Percentiles rank a stretch among this genome's conserved stretches.
phyloP scores from a whole-genome alignment of 768 basidiomycete species.

The Clitopilus passeckerianus region DNA sequence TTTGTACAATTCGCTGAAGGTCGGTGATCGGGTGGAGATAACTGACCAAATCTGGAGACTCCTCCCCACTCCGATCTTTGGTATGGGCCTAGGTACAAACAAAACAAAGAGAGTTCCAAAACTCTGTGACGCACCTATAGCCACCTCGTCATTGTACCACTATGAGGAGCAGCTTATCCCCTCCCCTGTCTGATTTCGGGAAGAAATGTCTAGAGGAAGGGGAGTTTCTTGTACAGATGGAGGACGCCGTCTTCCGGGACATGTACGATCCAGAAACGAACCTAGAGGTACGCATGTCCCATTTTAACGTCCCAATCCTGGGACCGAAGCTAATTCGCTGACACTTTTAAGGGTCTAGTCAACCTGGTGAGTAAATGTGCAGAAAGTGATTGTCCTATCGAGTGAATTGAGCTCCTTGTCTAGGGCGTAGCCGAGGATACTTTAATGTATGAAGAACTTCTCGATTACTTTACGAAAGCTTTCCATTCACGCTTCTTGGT shows the following conservation, averaged over 20 bases:
- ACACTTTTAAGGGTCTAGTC: background rate
- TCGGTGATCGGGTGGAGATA: too few species aligned
- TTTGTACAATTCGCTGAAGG: too few species aligned
- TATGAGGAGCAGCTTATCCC: background rate
- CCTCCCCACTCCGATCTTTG: too few species aligned
- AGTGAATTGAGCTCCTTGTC: background rate
- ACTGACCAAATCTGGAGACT: too few species aligned
- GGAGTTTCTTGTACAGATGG: background rate
- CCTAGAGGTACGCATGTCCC: background rate
- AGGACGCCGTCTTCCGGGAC: background rate
- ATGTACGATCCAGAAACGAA: background rate
- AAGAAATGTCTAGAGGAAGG: background rate
- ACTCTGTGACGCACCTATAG: too few species aligned
- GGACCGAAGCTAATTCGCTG: background rate
- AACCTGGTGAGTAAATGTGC: background rate
- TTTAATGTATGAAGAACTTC: conserved; percentile 10
- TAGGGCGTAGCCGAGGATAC: conserved; percentile 15
- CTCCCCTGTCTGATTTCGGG: background rate
- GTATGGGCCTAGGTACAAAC: too few species aligned
- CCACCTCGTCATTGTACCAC: background rate
- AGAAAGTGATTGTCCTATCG: background rate
- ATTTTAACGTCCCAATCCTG: background rate
- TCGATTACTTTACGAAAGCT: conserved; percentile 9
- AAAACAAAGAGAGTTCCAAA: too few species aligned
- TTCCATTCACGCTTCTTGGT: conserved; percentile 7